Evolutionary conservation across 2,329 filamentous ascomycete genomes (phyloP).

Genomic region (Metarhizium album): DNA sequence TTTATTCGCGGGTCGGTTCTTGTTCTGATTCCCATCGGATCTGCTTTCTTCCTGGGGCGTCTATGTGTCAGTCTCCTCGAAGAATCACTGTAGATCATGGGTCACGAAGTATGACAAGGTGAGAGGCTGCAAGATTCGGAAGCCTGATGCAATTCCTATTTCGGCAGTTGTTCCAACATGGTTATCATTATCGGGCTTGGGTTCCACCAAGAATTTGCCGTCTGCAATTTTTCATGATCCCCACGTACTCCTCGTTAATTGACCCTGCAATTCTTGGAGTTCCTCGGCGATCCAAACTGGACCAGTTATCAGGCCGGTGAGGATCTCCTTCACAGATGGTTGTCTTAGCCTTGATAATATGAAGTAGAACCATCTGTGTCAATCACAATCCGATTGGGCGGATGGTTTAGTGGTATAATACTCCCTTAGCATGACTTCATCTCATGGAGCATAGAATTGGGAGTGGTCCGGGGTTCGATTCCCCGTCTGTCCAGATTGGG

Average conservation of each 20-base stretch:
- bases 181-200: too few species aligned
- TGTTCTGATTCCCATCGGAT: not conserved
- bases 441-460: not conserved
- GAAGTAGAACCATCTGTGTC: too few species aligned
- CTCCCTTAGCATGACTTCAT: constrained; percentile 11
- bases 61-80: not conserved
- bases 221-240: too few species aligned
- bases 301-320: too few species aligned
- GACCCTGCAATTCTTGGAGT: too few species aligned
- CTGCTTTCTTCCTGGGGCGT: not conserved
- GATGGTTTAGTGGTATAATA: constrained; percentile 16
- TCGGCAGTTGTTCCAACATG: not conserved
- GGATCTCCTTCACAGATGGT: too few species aligned
- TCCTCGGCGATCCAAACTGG: too few species aligned
- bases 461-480: constrained; percentile 15
- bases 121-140: not conserved
- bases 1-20: not conserved
- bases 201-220: too few species aligned
- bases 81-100: not conserved
- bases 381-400: constrained; percentile 5
- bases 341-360: too few species aligned
- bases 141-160: not conserved
- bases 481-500: constrained; percentile 11
- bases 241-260: too few species aligned
- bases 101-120: not conserved